Conservation (phyloP, 257 asterid species). For the Fraxinus pennsylvanica region DNA sequence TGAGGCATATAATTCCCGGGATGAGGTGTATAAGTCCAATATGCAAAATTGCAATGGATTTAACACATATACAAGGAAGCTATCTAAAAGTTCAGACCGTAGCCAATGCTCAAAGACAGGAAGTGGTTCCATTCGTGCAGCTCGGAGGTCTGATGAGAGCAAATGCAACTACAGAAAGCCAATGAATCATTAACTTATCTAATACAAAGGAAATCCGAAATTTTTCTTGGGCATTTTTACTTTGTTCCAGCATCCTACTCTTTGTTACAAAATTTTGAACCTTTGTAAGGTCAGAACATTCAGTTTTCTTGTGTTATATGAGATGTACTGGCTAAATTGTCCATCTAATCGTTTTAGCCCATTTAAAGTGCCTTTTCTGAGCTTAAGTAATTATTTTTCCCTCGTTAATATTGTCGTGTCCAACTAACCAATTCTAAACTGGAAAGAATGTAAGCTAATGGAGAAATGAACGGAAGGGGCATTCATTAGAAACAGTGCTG, state of each 20-base stretch:
- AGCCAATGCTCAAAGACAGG: conserved; percentile 47
- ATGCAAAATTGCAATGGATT: conserved; percentile 34
- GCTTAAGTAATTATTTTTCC: background rate
- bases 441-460: background rate
- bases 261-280: conserved; percentile 9
- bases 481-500: background rate
- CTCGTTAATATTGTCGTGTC: background rate
- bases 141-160: conserved; percentile 58
- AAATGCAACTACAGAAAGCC: conserved; percentile 46
- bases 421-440: background rate
- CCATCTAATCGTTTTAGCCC: background rate
- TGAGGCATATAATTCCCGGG: conserved; percentile 46
- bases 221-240: conserved; percentile 17
- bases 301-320: conserved; percentile 25
- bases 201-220: conserved; percentile 8
- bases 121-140: conserved; percentile 31
- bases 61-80: conserved; percentile 43
- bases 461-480: background rate
- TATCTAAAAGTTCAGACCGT: conserved; percentile 65
- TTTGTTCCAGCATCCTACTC: conserved; percentile 5
- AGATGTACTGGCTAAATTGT: conserved; percentile 14
- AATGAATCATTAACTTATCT: conserved; percentile 49
- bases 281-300: conserved; percentile 24
- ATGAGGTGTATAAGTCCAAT: conserved; percentile 33
- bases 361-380: background rate